Evolutionary conservation across 306 rosid genomes (phyloP).

Genomic region (Trifolium pratense): DNA sequence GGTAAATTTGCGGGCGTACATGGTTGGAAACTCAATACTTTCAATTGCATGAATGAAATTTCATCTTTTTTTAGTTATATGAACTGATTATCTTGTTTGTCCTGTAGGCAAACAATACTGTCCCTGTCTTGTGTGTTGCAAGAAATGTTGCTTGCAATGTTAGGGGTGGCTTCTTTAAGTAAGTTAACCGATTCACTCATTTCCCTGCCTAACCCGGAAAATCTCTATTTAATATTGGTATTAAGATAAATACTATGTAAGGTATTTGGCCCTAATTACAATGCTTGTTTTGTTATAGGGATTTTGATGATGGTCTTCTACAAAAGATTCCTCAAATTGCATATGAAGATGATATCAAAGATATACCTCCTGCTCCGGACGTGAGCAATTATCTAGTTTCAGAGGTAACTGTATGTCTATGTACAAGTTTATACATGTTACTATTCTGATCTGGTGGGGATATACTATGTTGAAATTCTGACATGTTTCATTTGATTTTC

Average conservation of each 20-base stretch:
- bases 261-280: conserved; percentile 41
- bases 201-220: background rate
- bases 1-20: conserved; percentile 53
- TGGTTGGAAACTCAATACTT: conserved; percentile 30
- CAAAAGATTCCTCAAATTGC: conserved; percentile 79
- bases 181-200: conserved; percentile 32
- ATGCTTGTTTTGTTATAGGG: conserved; percentile 63
- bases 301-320: conserved; percentile 85
- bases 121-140: conserved; percentile 95
- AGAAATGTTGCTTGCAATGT: conserved; percentile 99
- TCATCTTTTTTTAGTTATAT: conserved; percentile 19
- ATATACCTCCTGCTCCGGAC: conserved; percentile 80
- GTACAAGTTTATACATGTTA: background rate
- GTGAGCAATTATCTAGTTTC: conserved; percentile 91
- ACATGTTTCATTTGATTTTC: conserved; percentile 24
- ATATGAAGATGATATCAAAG: conserved; percentile 78
- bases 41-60: conserved; percentile 13
- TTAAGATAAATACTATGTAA: conserved; percentile 3
- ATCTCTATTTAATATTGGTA: background rate
- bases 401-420: conserved; percentile 67
- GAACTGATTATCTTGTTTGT: conserved; percentile 46
- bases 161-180: conserved; percentile 97
- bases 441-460: conserved; percentile 26
- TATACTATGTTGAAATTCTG: conserved; percentile 21
- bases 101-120: conserved; percentile 75